Evolutionary conservation across 2,329 filamentous ascomycete species (phyloP), one percentile per base, ranked within the genome.

Genomic region (Parasarocladium wereldwijsianum): DNA sequence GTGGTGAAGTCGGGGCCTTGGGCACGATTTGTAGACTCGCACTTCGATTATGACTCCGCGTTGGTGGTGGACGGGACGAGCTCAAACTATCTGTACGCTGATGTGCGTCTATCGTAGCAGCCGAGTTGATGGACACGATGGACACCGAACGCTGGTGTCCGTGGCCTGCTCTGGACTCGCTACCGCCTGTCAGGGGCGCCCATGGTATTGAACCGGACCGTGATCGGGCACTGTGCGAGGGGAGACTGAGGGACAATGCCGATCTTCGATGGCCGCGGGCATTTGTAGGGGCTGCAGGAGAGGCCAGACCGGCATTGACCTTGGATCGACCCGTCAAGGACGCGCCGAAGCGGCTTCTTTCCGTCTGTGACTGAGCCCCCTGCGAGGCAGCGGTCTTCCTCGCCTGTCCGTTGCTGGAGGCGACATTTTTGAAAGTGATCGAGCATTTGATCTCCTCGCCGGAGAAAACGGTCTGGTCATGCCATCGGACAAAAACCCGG

Each of bases 381-480:
- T 36, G 34, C 29, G 38, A 32, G 38, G 39, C 17, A 36, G 30
- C 17, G 45, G 33, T 29, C 26, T 34, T 38, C 34, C 40, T 47
- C 28, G 47, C 37, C 33, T 55, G 52, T 26, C 39, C 49, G 20
- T 52, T 39, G 22, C 56, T 58, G 29, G 67, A 48, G 24, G 71
- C 66, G 38, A 86, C 68, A 51, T 98, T 98, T 57, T 80, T 87
- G 60, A 98, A 98, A 29, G 83, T 94, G 52, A 98, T 93, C 41
- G 77, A 85, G 57, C 90, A 96, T 58, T 86, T 82, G 47, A 96
- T 71, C 48, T 93, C 80, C 63, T 98, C 90, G 55, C 90, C 90
- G 34, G 90, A 83, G 58, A 96, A 98, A 45, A 98, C 83, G 37
- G 82, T 86, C 53, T 87, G 76, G 50, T 93, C 82, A 52, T 84